These are phyloP conservation scores for Gossypium laxum DNA, from an alignment of 441 rosid species.

Conservation along the genomic window DNA sequence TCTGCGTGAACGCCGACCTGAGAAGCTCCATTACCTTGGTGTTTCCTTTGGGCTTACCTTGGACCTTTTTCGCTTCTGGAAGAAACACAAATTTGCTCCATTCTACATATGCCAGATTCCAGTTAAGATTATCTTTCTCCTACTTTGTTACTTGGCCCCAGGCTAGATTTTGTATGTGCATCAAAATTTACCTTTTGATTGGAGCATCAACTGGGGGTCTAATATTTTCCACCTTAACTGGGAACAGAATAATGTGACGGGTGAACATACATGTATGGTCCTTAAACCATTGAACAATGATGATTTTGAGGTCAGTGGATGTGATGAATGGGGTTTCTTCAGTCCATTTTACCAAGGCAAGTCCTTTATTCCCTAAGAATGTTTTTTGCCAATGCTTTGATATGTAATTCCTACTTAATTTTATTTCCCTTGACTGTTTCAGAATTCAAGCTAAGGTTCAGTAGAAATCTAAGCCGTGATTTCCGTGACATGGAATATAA, in stretches of 20 bases:
- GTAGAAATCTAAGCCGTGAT: conserved; percentile 43
- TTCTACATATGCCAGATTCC: conserved; percentile 77
- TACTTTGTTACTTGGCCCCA: background rate
- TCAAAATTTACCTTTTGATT: conserved; percentile 7
- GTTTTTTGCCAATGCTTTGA: background rate
- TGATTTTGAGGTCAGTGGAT: conserved; percentile 48
- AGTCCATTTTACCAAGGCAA: conserved; percentile 83
- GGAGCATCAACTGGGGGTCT: conserved; percentile 16
- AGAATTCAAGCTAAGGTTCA: conserved; percentile 73
- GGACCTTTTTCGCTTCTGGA: conserved; percentile 93
- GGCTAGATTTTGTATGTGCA: background rate
- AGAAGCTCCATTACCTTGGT: conserved; percentile 83
- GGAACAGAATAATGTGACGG: conserved; percentile 73
- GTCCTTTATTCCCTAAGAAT: conserved; percentile 7
- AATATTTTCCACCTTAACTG: conserved; percentile 14
- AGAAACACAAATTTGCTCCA: conserved; percentile 80
- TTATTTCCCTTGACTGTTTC: conserved; percentile 10
- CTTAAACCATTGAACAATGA: conserved; percentile 67
- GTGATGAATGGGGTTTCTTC: conserved; percentile 77
- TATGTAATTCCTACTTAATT: background rate
- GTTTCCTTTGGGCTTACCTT: conserved; percentile 95
- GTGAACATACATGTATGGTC: conserved; percentile 89
- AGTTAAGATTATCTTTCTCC: conserved; percentile 44
- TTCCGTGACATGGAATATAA: conserved; percentile 73
- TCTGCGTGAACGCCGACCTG: conserved; percentile 72